Evolutionary conservation across 495 filamentous ascomycete species (phyloP), one percentile per base, ranked within the genome.

Genomic region (Aspergillus sparsus): DNA sequence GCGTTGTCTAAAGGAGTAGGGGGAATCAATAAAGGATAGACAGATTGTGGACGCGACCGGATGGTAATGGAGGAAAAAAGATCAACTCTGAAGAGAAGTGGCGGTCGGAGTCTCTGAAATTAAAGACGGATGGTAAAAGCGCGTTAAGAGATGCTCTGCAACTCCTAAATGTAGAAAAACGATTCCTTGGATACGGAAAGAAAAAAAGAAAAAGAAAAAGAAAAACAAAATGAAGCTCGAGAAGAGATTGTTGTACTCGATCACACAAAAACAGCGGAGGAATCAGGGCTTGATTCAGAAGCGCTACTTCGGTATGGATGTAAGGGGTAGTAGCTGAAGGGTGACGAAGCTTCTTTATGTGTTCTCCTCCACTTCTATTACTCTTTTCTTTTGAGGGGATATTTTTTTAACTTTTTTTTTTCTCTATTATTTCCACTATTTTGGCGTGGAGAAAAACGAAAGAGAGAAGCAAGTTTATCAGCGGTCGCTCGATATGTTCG

Each of bases 71-170:
- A 55, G 36, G 51, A 57, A n/a, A 37, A 45, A 42, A 41, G 32
- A 52, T 54, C 21, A 27, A 27, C 42, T 51, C 39, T 45, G 31
- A 31, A 60, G 59, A 60, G 32, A 61, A 31, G 15, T 32, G 39
- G 49, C 45, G 42, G 51, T 57, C 53, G 56, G 53, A 37, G 55
- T 55, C 58, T 57, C 49, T 55, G 39, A 11, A 39, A 61, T 62
- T 65, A 59, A 66, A 50, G 54, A 62, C 58, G 11, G 58, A 59
- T 50, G 58, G 58, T 63, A 66, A 60, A 64, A 64, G 61, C 36
- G 41, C 45, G 44, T 58, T 53, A 63, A 72, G 74, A 71, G 66
- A 72, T 80, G 77, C 77, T 73, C 77, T 78, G 76, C 77, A 80
- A 71, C 63, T 68, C 73, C 75, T 68, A 69, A 61, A 45, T 49